Evolutionary conservation across 176 grass and related monocot species (phyloP), one percentile per base, ranked within the genome.

Genomic region (Ananas comosus): DNA sequence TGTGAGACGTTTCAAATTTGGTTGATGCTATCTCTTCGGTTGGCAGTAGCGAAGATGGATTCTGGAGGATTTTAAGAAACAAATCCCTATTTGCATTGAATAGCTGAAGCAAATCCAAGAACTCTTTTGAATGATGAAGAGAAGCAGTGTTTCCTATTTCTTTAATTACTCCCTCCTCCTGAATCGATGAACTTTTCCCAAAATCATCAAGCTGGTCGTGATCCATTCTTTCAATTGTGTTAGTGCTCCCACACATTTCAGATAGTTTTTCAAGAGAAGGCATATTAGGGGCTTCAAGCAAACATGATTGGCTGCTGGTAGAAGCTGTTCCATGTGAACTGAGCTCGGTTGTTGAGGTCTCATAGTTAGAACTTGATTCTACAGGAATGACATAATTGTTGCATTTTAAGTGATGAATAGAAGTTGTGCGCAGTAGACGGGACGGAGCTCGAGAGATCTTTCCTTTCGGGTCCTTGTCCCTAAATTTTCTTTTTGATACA

Each of bases 361-460:
- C 49, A 14, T 78, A 76, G 21, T 78, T 65, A 11, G 74, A 64
- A 72, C 77, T 79, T 12, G 67, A 53, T 13, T 87, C 78, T 12
- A 85, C 73, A 61, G 75, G 58, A 80, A 84, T 61, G 70, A 69
- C 76, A 78, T 80, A 88, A 14, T 87, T 72, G 17, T 85, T 66
- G 51, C 79, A 82, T 71, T 87, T 81, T 49, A 83, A 82, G 70
- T 80, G 85, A 88, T 91, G 88, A 21, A 91, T 87, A 10, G 80
- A 91, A 72, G 51, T 71, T 28, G 82, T 76, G 13, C 86, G 78
- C 12, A 51, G 2, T 10, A 88, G 64, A 48, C 74, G 63, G n/a
- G 82, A 88, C 53, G 79, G 73, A 1, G 64, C 73, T 49, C 78
- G 77, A 56, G 73, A 49, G 49, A 27, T 49, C 65, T 64, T 51